Evolutionary conservation across 73 alveolate species (phyloP).

Genomic region (Halteria grandinella): DNA sequence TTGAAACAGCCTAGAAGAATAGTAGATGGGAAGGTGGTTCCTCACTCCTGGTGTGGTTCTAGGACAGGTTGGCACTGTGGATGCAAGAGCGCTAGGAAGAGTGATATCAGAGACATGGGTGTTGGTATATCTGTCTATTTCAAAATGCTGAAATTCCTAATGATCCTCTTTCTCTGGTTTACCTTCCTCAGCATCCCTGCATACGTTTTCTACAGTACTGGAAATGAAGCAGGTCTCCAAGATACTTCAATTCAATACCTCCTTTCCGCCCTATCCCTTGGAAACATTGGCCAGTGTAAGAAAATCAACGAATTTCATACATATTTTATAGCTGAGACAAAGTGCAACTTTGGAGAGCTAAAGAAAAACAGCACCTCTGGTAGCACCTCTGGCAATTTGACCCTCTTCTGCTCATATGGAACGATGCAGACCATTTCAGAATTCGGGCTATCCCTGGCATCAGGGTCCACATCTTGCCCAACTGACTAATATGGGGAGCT

Average conservation of each 20-base stretch:
- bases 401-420: slow-evolving; percentile 43
- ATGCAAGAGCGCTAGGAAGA: slow-evolving; percentile 17
- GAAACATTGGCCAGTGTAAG: slow-evolving; percentile 48
- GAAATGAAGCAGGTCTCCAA: slow-evolving; percentile 3
- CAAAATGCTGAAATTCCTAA: slow-evolving; percentile 58
- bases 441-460: slow-evolving; percentile 17
- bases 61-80: slow-evolving; percentile 60
- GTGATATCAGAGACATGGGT: slow-evolving; percentile 52
- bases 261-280: slow-evolving; percentile 27
- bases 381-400: neutral
- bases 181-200: slow-evolving; percentile 55
- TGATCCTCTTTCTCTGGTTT: slow-evolving; percentile 22
- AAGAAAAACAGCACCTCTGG: neutral
- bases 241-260: neutral
- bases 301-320: neutral
- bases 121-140: slow-evolving; percentile 58
- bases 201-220: slow-evolving; percentile 43
- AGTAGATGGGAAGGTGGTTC: neutral
- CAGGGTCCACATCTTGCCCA: slow-evolving; percentile 5
- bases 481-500: neutral
- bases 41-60: slow-evolving; percentile 13
- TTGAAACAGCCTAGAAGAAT: slow-evolving; percentile 47
- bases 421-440: neutral
- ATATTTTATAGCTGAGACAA: slow-evolving; percentile 20
- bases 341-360: slow-evolving; percentile 26